A percentile compares a stretch with the other conserved stretches of the same genome.
phyloP scores from a whole-genome alignment of 768 basidiomycete genomes.

The Boletus huronensis region DNA sequence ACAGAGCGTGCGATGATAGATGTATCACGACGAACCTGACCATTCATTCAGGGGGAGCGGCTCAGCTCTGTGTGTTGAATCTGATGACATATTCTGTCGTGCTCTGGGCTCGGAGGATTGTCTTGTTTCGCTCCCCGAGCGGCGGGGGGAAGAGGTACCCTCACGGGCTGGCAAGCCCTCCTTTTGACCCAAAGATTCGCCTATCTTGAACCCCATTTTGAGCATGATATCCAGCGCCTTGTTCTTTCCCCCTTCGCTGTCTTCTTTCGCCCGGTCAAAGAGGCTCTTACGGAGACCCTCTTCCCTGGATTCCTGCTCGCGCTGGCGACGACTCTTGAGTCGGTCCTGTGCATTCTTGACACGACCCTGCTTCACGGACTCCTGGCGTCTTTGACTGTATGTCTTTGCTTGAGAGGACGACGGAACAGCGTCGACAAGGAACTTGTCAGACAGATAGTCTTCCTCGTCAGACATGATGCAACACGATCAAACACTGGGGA shows the following conservation, averaged over 20 bases:
- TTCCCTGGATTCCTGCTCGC: conserved; percentile 70
- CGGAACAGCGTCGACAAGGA: conserved; percentile 47
- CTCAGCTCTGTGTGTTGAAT: conserved; percentile 48
- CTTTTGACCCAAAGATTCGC: conserved; percentile 64
- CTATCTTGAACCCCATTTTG: conserved; percentile 91
- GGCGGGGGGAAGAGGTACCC: neutral
- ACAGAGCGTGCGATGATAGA: neutral
- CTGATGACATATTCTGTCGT: neutral
- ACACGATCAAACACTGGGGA: conserved; percentile 1
- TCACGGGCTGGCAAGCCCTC: conserved; percentile 10
- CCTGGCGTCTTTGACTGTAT: conserved; percentile 68
- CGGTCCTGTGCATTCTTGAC: conserved; percentile 67
- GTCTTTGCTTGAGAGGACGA: conserved; percentile 47
- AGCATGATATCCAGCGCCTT: conserved; percentile 89
- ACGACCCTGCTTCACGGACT: conserved; percentile 53
- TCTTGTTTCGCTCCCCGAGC: neutral
- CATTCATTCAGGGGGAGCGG: conserved; percentile 79
- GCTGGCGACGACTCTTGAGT: conserved; percentile 58
- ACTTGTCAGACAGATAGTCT: conserved; percentile 89
- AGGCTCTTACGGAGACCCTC: conserved; percentile 78
- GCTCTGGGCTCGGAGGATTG: conserved; percentile 4
- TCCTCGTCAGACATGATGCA: conserved; percentile 65
- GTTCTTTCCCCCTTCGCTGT: conserved; percentile 46
- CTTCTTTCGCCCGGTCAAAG: conserved; percentile 72
- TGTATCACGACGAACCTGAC: conserved; percentile 53